Evolutionary conservation across 2,329 filamentous ascomycete species (phyloP), one percentile per base, ranked within the genome.

Genomic region (Plectosphaerella sp.): DNA sequence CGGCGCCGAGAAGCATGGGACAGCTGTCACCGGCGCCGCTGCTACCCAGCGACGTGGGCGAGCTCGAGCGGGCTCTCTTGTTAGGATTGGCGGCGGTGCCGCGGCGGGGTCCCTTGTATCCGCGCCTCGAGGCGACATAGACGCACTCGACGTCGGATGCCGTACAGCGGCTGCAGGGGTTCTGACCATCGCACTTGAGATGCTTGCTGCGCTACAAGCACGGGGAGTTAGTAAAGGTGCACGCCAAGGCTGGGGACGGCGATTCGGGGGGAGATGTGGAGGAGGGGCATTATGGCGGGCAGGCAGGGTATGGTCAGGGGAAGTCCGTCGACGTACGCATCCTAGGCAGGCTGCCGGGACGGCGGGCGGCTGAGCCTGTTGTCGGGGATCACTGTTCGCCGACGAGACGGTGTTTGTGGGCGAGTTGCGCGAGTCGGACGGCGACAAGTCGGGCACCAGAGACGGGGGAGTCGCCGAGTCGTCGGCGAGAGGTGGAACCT

Each of bases 81-180:
- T 74, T 72, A 12, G 71, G 72, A 58, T 70, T 76, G 53, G 59
- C 69, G 57, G 57, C 69, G 59, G 57, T 68, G 64, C 55, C 74
- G 62, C 77, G 78, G n/a, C 79, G 74, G 2, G 80, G 81, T 14
- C 86, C 86, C 67, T 88, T 89, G 72, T 88, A 89, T 28, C 88
- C 88, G 55, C 88, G 81, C 43, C 88, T 83, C 39, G 87, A 91
- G 45, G 86, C 83, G 47, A 89, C 82, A 64, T 90, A 91, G 62
- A 84, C 71, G 66, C 89, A 93, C 47, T 85, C 76, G 16, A 76
- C 71, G 52, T 79, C 78, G 47, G 79, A 77, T 48, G 73, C 68
- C 20, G 71, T 70, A 67, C 88, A 92, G 50, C 89, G 83, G 46
- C 80, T 77, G 68, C 89, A 92, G 12, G 88, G 88, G 33, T 71